These are phyloP conservation scores for Pterulicium gracile DNA, from an alignment of 1,284 basidiomycete genomes.

Conservation along the genomic window DNA sequence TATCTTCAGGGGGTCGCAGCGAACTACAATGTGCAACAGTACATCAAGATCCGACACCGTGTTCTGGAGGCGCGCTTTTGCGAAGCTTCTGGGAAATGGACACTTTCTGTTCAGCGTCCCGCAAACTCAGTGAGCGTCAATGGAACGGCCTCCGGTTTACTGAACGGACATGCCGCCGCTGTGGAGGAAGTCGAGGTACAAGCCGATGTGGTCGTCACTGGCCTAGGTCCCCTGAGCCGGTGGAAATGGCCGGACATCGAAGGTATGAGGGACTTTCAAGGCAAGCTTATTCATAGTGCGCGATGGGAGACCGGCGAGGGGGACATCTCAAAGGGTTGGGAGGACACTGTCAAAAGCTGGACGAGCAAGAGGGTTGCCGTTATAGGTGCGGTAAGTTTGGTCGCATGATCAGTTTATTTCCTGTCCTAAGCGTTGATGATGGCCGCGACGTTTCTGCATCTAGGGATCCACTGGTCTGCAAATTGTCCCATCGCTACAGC, in stretches of 20 bases:
- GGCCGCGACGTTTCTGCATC: no score
- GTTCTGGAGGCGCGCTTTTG: constrained; percentile 39
- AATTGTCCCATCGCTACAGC: constrained; percentile 47
- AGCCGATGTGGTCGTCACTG: constrained; percentile 42
- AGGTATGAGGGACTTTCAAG: constrained; percentile 40
- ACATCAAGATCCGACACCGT: constrained; percentile 44
- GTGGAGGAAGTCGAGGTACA: constrained; percentile 37
- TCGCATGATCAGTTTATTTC: neutral
- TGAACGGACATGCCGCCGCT: constrained; percentile 16
- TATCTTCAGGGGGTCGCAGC: constrained; percentile 45
- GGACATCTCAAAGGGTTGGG: constrained; percentile 21
- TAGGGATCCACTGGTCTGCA: constrained; percentile 60
- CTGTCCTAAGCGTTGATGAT: no score
- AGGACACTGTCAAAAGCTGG: constrained; percentile 38
- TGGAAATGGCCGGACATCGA: constrained; percentile 52
- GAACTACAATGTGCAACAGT: constrained; percentile 43
- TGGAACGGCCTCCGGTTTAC: no score
- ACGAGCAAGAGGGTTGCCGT: constrained; percentile 45
- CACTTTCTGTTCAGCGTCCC: constrained; percentile 34
- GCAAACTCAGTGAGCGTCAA: constrained; percentile 10
- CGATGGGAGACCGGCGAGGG: constrained; percentile 38
- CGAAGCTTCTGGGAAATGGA: constrained; percentile 42
- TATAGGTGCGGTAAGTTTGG: constrained; percentile 43
- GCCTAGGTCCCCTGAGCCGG: constrained; percentile 36
- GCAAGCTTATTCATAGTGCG: constrained; percentile 43